Conservation (phyloP, 495 filamentous ascomycete species). For the Podospora anserina region DNA sequence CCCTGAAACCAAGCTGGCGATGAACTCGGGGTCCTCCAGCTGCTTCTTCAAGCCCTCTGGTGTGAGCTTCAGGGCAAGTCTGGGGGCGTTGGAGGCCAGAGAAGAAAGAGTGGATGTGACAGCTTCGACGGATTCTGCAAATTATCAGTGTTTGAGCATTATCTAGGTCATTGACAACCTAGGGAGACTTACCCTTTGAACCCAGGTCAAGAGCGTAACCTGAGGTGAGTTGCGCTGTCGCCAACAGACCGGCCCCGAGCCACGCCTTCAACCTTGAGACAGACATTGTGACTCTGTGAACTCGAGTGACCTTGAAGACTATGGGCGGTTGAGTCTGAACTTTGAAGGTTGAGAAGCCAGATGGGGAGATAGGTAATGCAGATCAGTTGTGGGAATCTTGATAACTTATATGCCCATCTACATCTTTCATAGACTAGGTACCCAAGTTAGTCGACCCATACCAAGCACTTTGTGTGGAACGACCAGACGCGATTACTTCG, state of each 20-base stretch:
- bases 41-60: constrained; percentile 8
- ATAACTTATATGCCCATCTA: not conserved
- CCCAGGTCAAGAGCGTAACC: not conserved
- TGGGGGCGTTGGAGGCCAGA: not conserved
- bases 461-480: not conserved
- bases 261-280: not conserved
- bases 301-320: not conserved
- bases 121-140: not conserved
- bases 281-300: not conserved
- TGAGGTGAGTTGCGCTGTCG: not conserved
- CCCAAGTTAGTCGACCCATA: not conserved
- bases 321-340: not conserved
- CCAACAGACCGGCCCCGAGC: not conserved
- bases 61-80: constrained; percentile 14
- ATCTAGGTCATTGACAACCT: not conserved
- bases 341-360: not conserved
- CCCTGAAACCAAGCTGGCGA: not conserved
- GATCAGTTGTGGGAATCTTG: not conserved
- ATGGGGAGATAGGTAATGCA: not conserved
- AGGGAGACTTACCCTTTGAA: not conserved
- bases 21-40: constrained; percentile 6
- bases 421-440: not conserved
- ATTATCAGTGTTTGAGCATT: not conserved
- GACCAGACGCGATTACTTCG: not conserved
- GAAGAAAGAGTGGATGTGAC: not conserved